Base-by-base conservation (phyloP, 2,329 filamentous ascomycete genomes). In the Phialocephala sp. region DNA sequence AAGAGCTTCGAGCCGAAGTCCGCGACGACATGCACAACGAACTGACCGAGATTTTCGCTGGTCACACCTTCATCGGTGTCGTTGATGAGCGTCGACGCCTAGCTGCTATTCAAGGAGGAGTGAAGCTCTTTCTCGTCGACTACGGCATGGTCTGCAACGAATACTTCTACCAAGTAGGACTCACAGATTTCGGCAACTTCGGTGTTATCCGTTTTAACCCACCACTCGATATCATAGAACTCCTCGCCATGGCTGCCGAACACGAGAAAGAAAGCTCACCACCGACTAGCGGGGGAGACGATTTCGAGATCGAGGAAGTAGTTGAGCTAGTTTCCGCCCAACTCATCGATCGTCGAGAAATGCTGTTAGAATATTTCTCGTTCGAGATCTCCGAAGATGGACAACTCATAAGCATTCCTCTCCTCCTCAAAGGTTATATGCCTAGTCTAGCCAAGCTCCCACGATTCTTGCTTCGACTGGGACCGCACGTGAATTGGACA, bases 141-240 rank as follows among this genome's bases (percentile, higher is more conserved):
- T 99, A 99, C 75, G 95, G 93, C 12, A 89, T 94, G 76, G 81
- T 91, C 1, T 91, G 88, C 76, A 91, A 89, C 68, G 94, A 98
- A 73, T 96, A 94, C 77, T 96, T 98, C 77, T 99, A 99, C 80
- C 95, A 99, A 79, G 81, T 98, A 22, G 94, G 93, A 0, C 85
- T 99, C 41, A 97, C 93, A 0, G 93, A 99, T 75, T 99, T 99
- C 79, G 93, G 91, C 1, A 99, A 99, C 76, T 97, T 97, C 74
- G 95, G 95, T 2, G 79, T 83, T 24, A 93, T 99, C 65, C 88
- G 87, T 12, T 93, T 99, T 73, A 86, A 88, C 58, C 91, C 93
- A 1, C 85, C 93, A 0, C 84, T 97, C 0, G 83, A 88, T 65
- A 80, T 99, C 5, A 80, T 83, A 4, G 87, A 91, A 64, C 78